Conservation (phyloP, 2,329 filamentous ascomycete genomes). For the Fusarium musae region DNA sequence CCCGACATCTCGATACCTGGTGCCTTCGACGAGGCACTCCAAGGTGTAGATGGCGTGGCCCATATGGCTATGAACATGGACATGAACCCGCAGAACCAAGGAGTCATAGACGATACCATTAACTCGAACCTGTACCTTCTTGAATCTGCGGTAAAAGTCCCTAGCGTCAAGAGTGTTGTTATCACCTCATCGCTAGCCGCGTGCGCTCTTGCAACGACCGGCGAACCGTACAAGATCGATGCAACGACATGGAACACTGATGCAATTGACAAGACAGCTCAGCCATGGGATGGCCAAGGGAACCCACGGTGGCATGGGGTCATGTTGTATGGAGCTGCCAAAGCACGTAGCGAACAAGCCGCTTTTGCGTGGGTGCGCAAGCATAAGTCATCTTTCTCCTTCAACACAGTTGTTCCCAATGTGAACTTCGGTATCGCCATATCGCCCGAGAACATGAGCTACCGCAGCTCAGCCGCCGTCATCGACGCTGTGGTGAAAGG, state of each 20-base stretch:
- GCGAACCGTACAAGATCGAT: background rate
- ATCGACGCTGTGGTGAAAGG: background rate
- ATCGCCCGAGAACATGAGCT: background rate
- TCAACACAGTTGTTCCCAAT: background rate
- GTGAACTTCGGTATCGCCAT: background rate
- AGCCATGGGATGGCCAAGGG: background rate
- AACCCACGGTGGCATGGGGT: background rate
- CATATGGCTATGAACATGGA: background rate
- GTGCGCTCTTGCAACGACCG: background rate
- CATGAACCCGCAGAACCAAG: background rate
- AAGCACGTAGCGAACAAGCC: background rate
- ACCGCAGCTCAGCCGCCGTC: background rate
- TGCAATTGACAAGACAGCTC: background rate
- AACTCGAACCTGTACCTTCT: background rate
- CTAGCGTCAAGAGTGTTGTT: background rate
- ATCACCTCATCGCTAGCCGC: background rate
- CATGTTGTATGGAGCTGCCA: background rate
- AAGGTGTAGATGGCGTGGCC: background rate
- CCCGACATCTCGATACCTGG: background rate
- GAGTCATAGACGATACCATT: rapidly evolving
- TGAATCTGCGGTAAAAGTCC: background rate
- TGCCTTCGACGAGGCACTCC: background rate
- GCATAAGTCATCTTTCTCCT: background rate
- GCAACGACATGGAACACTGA: background rate
- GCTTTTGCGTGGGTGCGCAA: background rate